Evolutionary conservation across 495 filamentous ascomycete species (phyloP), one percentile per base, ranked within the genome.

Genomic region (Tuber magnatum): DNA sequence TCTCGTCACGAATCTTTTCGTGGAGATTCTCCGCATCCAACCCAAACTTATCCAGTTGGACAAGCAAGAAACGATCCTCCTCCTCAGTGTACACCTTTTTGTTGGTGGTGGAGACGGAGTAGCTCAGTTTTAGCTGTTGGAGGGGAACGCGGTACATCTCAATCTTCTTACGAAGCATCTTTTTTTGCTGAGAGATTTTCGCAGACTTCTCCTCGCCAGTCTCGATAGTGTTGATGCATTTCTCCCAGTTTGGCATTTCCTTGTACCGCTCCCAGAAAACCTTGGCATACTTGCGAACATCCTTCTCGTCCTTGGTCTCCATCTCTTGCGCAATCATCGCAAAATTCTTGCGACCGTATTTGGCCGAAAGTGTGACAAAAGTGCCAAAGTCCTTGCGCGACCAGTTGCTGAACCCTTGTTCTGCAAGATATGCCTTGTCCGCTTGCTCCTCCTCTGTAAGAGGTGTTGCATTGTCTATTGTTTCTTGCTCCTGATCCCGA

Each of bases 21-120:
- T 92, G 93, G 72, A 97, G 88, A 42, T 89, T 88, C 80, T 95
- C 94, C 3, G 91, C 91, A 72, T 97, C 92, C 20, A 98, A 88
- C 32, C 96, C 96, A 80, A 91, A 92, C 83, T 90, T 91, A 83
- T 99, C 93, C 4, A 99, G 85, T 85, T 97, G 92, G 51, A 98
- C 94, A 42, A 99, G 87, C 71, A 99, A 86, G 85, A 99, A 99
- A 18, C 96, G 90, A 81, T 99, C 96, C 84, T 99, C 96, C 82
- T 99, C 96, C 82, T 98, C 96, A 0, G 95, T 97, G 82, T 99
- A 99, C 9, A 98, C 93, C 85, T 98, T 98, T 87, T 99, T 99
- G 86, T 99, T 99, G 70, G 96, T 99, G 4, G 96, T 99, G 3
- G 93, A 97, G 35, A 99, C 95, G 0, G 93, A 95, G 84, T 99